Evolutionary conservation across 1,284 basidiomycete genomes (phyloP).

Genomic region (Coniophora puteana): DNA sequence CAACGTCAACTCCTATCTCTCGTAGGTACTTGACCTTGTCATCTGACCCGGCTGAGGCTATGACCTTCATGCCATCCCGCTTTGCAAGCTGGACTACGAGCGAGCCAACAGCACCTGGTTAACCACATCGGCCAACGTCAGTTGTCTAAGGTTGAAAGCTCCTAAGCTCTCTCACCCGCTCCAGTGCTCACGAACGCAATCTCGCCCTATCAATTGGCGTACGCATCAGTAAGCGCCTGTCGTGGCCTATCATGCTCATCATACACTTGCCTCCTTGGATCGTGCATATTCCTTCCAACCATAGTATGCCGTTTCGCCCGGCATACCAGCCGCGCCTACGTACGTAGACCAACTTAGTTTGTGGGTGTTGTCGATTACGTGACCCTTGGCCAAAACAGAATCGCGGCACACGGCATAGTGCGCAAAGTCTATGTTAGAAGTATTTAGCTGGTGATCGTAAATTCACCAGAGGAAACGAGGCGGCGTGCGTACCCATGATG

Average conservation of each 20-base stretch:
- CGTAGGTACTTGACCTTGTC: conserved; percentile 38
- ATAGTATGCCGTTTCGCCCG: conserved; percentile 20
- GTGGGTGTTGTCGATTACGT: conserved; percentile 13
- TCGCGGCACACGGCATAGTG: no score
- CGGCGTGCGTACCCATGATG: conserved; percentile 12
- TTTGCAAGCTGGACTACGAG: conserved; percentile 36
- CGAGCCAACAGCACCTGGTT: no score
- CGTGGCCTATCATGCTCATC: background rate
- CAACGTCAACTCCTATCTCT: conserved; percentile 52
- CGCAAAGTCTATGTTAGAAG: no score
- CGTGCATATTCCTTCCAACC: conserved; percentile 18
- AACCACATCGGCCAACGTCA: background rate
- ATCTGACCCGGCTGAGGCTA: conserved; percentile 36
- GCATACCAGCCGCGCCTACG: conserved; percentile 20
- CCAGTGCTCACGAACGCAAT: conserved; percentile 12
- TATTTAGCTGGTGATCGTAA: no score
- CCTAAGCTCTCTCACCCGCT: conserved; percentile 22
- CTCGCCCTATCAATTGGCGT: no score
- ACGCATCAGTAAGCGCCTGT: background rate
- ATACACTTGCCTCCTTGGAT: conserved; percentile 10
- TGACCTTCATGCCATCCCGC: conserved; percentile 32
- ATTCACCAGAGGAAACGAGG: no score
- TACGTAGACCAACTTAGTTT: conserved; percentile 11
- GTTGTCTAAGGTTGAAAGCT: conserved; percentile 6
- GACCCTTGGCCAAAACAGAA: no score